These are phyloP conservation scores for Clonostachys rhizophaga DNA, from an alignment of 2,329 filamentous ascomycete species.

Conservation along the genomic window DNA sequence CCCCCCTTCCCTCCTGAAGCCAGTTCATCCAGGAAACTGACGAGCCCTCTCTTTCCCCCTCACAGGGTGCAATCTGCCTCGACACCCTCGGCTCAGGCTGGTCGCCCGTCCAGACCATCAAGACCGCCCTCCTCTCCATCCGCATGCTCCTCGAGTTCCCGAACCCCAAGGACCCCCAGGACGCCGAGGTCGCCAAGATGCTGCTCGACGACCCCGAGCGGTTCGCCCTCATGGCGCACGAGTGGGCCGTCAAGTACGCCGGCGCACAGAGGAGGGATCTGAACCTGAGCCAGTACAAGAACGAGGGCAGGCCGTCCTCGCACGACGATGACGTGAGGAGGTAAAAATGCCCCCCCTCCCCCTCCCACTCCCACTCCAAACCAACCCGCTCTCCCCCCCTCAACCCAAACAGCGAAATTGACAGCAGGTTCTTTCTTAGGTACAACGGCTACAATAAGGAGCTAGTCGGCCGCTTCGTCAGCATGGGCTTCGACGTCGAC, in stretches of 20 bases:
- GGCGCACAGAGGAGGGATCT: conserved; percentile 56
- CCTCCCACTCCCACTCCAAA: too few relatives aligned
- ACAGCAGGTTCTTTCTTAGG: conserved; percentile 32
- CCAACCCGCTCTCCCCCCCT: neutral
- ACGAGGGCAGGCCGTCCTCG: neutral
- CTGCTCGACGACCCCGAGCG: conserved; percentile 72
- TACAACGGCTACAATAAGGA: conserved; percentile 86
- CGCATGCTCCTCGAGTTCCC: conserved; percentile 90
- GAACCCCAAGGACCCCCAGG: conserved; percentile 94
- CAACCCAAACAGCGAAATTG: neutral
- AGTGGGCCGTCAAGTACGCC: conserved; percentile 86
- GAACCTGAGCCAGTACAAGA: conserved; percentile 27
- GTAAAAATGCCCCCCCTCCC: too few relatives aligned
- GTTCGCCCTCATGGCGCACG: conserved; percentile 77
- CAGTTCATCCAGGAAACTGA: neutral
- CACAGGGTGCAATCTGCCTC: conserved; percentile 89
- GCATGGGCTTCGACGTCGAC: conserved; percentile 88
- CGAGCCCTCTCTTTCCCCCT: neutral
- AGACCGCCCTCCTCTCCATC: conserved; percentile 87
- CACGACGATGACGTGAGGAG: too few relatives aligned
- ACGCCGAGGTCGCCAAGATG: conserved; percentile 92
- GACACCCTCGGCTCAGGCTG: conserved; percentile 86
- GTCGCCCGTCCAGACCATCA: conserved; percentile 96
- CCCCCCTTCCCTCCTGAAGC: neutral
- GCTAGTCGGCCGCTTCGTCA: conserved; percentile 77